Percentiles rank a stretch among this genome's conserved stretches.
These are phyloP conservation scores for Rhexocercosporidium sp. DNA, from an alignment of 2,329 filamentous ascomycete genomes.

Conservation along the genomic window DNA sequence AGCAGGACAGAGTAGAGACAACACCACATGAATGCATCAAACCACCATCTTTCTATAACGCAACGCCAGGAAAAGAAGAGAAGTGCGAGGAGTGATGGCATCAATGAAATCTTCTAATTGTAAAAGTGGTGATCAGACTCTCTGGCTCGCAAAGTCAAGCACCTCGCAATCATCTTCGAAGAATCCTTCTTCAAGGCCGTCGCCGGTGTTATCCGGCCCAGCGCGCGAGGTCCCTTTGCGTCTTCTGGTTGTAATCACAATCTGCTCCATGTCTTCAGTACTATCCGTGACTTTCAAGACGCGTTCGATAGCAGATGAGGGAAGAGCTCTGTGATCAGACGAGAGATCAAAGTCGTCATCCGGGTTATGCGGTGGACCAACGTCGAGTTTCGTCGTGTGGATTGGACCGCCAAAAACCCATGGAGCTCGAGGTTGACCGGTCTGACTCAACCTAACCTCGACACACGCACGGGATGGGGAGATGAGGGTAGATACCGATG, in stretches of 20 bases:
- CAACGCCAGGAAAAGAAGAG: slow-evolving; percentile 13
- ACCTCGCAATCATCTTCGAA: slow-evolving; percentile 95
- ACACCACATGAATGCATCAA: slow-evolving; percentile 23
- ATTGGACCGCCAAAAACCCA: slow-evolving; percentile 69
- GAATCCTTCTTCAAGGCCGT: slow-evolving; percentile 75
- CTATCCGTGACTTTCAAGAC: slow-evolving; percentile 59
- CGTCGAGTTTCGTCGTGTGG: slow-evolving; percentile 55
- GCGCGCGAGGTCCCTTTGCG: slow-evolving; percentile 62
- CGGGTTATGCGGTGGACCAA: slow-evolving; percentile 51
- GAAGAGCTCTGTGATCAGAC: slow-evolving; percentile 62
- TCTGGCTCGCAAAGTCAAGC: slow-evolving; percentile 80
- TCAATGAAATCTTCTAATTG: neutral
- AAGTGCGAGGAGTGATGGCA: neutral
- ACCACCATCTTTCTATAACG: slow-evolving; percentile 21
- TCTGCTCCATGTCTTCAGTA: slow-evolving; percentile 67
- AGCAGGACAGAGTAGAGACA: slow-evolving; percentile 18
- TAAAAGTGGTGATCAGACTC: slow-evolving; percentile 51
- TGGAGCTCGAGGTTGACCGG: slow-evolving; percentile 27
- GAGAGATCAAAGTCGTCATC: slow-evolving; percentile 57
- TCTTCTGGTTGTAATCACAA: slow-evolving; percentile 81
- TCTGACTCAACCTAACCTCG: slow-evolving; percentile 11
- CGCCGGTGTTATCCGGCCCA: slow-evolving; percentile 46
- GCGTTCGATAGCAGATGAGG: slow-evolving; percentile 67
- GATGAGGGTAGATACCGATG: slow-evolving; percentile 38
- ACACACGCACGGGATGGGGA: slow-evolving; percentile 29